Conservation (phyloP, 169 alveolate species). For the Plasmodium inui region DNA sequence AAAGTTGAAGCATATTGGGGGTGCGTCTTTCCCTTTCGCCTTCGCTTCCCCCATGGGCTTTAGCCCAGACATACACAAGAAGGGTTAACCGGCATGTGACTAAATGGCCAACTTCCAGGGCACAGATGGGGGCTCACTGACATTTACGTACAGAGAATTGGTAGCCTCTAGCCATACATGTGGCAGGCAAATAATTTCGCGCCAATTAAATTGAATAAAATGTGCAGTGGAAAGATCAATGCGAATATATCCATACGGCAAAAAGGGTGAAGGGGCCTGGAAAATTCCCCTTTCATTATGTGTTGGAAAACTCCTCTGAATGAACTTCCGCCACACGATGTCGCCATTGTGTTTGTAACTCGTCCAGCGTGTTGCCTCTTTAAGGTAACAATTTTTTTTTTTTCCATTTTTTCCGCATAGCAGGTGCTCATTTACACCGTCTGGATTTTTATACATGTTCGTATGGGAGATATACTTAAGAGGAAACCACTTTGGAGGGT, state of each 20-base stretch:
- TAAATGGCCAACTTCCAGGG: not conserved
- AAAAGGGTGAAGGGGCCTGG: not conserved
- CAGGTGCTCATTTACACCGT: not conserved
- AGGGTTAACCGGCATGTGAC: not conserved
- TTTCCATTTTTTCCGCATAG: not conserved
- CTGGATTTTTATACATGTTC: not conserved
- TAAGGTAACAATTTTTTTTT: not conserved
- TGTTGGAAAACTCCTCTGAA: not conserved
- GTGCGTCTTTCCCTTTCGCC: not conserved
- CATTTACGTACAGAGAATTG: not conserved
- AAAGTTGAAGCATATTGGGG: not conserved
- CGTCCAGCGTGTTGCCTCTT: not conserved
- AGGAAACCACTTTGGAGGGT: not conserved
- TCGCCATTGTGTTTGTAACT: not conserved
- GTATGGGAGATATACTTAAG: not conserved
- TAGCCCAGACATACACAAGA: not conserved
- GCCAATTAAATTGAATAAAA: not conserved
- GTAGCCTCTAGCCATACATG: not conserved
- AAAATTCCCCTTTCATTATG: not conserved
- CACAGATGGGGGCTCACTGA: not conserved
- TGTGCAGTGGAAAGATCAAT: not conserved
- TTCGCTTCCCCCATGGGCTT: not conserved
- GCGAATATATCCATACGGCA: not conserved
- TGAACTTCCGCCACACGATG: not conserved
- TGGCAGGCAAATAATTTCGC: not conserved